Evolutionary conservation across 768 basidiomycete genomes (phyloP).

Genomic region (Psilocybe cyanescens): DNA sequence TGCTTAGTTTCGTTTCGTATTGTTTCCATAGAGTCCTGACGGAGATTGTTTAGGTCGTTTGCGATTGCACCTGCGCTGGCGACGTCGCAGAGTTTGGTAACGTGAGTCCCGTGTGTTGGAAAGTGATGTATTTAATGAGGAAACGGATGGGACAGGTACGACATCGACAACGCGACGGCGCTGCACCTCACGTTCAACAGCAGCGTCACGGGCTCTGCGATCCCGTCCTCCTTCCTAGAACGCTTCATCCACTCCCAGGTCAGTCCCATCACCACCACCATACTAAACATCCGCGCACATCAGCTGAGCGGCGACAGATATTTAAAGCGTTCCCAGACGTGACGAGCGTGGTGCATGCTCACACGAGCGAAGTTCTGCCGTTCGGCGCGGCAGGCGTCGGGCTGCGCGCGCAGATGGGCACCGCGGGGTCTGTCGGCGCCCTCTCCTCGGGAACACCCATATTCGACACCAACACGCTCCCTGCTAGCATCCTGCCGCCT

Average conservation of each 20-base stretch:
- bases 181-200: constrained; percentile 23
- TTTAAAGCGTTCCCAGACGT: constrained; percentile 22
- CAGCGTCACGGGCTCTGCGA: constrained; percentile 15
- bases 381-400: constrained; percentile 20
- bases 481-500: constrained; percentile 19
- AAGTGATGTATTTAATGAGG: neutral
- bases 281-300: neutral
- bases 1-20: neutral
- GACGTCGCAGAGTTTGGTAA: constrained; percentile 21
- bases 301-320: constrained; percentile 12
- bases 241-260: constrained; percentile 26
- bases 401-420: constrained; percentile 25
- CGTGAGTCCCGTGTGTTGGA: constrained; percentile 9
- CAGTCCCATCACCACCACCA: neutral
- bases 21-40: neutral
- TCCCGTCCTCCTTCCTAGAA: constrained; percentile 23
- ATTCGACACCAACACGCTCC: constrained; percentile 18
- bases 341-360: constrained; percentile 23
- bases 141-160: constrained; percentile 13
- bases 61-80: constrained; percentile 23
- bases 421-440: constrained; percentile 23
- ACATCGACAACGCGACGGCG: constrained; percentile 23
- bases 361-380: constrained; percentile 23
- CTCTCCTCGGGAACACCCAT: constrained; percentile 20
- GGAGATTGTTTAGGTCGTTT: constrained; percentile 15